phyloP scores from a whole-genome alignment of 768 basidiomycete genomes.

The Glaciozyma martinii region DNA sequence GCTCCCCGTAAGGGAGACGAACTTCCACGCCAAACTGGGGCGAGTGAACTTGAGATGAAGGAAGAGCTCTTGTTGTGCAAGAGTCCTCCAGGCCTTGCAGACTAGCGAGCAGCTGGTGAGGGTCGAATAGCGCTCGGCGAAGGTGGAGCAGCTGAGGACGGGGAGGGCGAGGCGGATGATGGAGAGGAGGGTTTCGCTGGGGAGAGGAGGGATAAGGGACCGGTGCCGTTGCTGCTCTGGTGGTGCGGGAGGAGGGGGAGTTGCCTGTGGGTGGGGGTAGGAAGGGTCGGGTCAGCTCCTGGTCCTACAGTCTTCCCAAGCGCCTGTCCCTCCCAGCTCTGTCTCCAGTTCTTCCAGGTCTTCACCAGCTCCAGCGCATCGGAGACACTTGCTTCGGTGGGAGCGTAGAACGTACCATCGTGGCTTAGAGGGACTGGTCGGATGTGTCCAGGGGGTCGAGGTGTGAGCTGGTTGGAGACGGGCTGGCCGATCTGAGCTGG shows the following conservation, averaged over 20 bases:
- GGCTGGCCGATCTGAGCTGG: conserved; percentile 17
- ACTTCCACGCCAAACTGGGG: background rate
- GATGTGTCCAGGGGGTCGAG: conserved; percentile 55
- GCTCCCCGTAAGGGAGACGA: background rate
- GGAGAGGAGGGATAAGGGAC: background rate
- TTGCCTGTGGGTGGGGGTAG: too few relatives aligned
- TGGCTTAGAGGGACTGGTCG: conserved; percentile 50
- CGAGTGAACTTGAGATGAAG: background rate
- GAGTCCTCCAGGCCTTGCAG: background rate
- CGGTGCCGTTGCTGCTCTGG: background rate
- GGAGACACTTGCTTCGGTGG: conserved; percentile 54
- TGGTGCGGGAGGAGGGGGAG: background rate
- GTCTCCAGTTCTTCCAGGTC: conserved; percentile 92
- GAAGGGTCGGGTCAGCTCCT: background rate
- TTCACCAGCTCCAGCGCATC: conserved; percentile 82
- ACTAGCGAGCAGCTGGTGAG: background rate
- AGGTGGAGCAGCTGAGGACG: background rate
- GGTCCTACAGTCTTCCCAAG: background rate
- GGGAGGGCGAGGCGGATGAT: background rate
- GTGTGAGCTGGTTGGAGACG: conserved; percentile 59
- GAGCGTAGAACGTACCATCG: too few relatives aligned
- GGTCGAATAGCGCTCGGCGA: background rate
- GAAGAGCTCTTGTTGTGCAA: background rate
- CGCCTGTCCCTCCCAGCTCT: background rate
- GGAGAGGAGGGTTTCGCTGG: background rate